These are phyloP conservation scores for Pterocarpus santalinus DNA, from an alignment of 306 rosid genomes.

Conservation along the genomic window DNA sequence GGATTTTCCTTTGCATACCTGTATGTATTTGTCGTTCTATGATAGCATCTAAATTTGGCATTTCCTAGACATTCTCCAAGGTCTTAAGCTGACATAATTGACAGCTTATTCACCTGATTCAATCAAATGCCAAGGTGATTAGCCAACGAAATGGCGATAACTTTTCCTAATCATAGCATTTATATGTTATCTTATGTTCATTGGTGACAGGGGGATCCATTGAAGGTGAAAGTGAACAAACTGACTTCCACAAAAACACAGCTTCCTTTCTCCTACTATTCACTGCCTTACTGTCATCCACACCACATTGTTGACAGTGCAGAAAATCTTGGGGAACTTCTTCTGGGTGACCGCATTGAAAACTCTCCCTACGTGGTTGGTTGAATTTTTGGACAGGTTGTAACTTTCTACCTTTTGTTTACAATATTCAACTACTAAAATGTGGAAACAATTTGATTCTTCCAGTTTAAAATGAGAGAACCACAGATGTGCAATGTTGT, in stretches of 20 bases:
- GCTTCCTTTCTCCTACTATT: conserved; percentile 48
- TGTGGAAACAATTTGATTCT: conserved; percentile 1
- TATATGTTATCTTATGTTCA: background rate
- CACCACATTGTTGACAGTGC: conserved; percentile 29
- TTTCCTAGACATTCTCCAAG: conserved; percentile 1
- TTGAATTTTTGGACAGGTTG: conserved; percentile 9
- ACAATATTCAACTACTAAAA: background rate
- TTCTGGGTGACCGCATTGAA: conserved; percentile 44
- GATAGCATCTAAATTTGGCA: background rate
- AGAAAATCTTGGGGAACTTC: conserved; percentile 45
- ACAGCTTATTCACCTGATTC: background rate
- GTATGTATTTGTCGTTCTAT: background rate
- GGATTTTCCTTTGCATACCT: background rate
- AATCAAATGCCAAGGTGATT: conserved; percentile 13
- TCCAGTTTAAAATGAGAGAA: conserved; percentile 48
- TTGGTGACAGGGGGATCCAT: conserved; percentile 43
- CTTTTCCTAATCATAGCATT: background rate
- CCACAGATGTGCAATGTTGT: conserved; percentile 40
- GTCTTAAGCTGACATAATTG: background rate
- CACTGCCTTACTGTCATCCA: conserved; percentile 47
- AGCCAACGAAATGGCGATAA: background rate
- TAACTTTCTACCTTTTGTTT: background rate
- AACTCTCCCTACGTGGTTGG: conserved; percentile 48
- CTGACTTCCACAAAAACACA: conserved; percentile 43
- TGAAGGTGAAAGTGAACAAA: conserved; percentile 42